These are phyloP conservation scores for Xylaria flabelliformis DNA, from an alignment of 495 filamentous ascomycete species.

Conservation along the genomic window DNA sequence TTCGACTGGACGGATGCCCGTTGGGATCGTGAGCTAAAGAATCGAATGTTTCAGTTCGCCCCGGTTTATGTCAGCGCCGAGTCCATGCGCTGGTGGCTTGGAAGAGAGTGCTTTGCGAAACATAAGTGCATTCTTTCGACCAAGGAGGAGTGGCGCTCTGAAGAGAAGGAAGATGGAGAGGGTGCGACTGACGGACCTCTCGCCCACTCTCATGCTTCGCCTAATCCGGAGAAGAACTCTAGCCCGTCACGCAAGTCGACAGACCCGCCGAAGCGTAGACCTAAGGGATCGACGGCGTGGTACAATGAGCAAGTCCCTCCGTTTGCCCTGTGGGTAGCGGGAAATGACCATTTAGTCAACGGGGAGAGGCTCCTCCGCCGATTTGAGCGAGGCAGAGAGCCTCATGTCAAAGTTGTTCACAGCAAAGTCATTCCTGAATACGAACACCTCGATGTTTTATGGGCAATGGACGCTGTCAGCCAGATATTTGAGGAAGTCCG, in stretches of 20 bases:
- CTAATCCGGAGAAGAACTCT: slow-evolving; percentile 13
- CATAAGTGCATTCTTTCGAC: slow-evolving; percentile 91
- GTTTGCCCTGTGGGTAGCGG: slow-evolving; percentile 88
- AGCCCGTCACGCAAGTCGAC: slow-evolving; percentile 1
- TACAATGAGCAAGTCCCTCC: slow-evolving; percentile 81
- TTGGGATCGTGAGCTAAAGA: slow-evolving; percentile 82
- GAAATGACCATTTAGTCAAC: slow-evolving; percentile 84
- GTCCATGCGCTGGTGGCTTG: slow-evolving; percentile 96
- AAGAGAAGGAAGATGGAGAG: slow-evolving; percentile 71
- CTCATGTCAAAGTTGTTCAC: slow-evolving; percentile 81
- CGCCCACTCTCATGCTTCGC: slow-evolving; percentile 25
- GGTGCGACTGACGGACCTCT: slow-evolving; percentile 49
- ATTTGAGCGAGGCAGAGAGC: slow-evolving; percentile 80
- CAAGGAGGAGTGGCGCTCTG: slow-evolving; percentile 66
- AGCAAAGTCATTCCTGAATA: slow-evolving; percentile 86
- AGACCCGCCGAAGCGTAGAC: slow-evolving; percentile 34
- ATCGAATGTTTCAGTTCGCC: slow-evolving; percentile 89
- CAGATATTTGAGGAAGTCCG: slow-evolving; percentile 82
- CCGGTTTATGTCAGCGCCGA: slow-evolving; percentile 91
- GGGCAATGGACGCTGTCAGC: slow-evolving; percentile 90
- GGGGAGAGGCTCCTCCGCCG: slow-evolving; percentile 74
- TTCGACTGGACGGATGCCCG: slow-evolving; percentile 88
- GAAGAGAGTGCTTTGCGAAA: slow-evolving; percentile 85
- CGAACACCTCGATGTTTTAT: slow-evolving; percentile 94
- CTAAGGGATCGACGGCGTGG: slow-evolving; percentile 69